Percentiles rank a stretch among this genome's conserved stretches.
These are phyloP conservation scores for Vigna nakashimae DNA, from an alignment of 306 rosid genomes.

Conservation along the genomic window DNA sequence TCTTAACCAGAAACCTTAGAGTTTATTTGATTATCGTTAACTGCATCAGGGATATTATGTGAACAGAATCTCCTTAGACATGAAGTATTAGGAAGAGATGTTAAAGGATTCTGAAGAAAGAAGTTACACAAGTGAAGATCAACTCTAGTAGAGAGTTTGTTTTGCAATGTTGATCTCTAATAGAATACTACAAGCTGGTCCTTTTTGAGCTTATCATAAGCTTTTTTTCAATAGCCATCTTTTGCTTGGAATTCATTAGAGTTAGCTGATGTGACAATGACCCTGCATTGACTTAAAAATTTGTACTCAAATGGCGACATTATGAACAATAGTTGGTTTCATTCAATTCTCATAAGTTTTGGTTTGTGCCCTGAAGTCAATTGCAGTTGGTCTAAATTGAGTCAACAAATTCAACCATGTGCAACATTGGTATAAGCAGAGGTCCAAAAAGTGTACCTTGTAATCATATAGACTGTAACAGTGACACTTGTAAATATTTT, in stretches of 20 bases:
- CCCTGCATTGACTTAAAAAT: background rate
- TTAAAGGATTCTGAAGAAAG: background rate
- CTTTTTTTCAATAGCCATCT: background rate
- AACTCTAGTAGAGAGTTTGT: background rate
- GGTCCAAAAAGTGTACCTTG: background rate
- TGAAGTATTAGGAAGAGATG: background rate
- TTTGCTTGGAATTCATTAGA: background rate
- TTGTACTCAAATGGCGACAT: background rate
- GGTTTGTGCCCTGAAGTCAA: background rate
- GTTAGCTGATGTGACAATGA: background rate
- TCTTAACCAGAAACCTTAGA: background rate
- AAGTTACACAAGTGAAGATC: background rate
- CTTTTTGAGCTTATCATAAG: background rate
- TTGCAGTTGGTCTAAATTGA: background rate
- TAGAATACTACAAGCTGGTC: background rate
- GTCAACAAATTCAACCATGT: slow-evolving; percentile 3
- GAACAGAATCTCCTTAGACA: background rate
- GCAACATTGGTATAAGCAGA: background rate
- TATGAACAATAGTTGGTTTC: background rate
- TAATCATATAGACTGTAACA: background rate
- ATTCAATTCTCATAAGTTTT: background rate
- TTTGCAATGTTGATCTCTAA: background rate
- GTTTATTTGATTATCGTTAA: background rate
- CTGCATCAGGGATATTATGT: background rate
- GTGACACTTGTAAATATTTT: background rate